Evolutionary conservation across 129 eudicot species (phyloP).

Genomic region (Kitagawia praeruptora): DNA sequence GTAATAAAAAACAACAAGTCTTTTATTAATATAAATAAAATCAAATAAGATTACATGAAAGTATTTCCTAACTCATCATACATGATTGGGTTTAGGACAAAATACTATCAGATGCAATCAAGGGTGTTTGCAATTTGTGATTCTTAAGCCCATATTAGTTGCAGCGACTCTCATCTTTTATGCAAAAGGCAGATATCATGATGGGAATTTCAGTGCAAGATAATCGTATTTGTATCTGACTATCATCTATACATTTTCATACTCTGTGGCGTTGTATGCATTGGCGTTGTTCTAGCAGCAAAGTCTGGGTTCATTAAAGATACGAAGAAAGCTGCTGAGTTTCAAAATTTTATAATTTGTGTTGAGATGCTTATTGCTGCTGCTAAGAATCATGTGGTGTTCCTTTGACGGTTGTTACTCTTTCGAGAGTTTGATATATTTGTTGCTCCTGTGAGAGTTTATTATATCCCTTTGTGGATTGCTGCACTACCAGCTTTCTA

Average conservation of each 20-base stretch:
- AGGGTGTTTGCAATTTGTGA: constrained; percentile 94
- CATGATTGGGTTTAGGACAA: no score
- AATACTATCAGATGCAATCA: constrained; percentile 97
- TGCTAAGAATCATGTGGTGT: no score
- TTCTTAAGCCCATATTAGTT: constrained; percentile 78
- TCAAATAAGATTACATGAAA: no score
- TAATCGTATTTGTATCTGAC: constrained; percentile 87
- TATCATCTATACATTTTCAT: constrained; percentile 75
- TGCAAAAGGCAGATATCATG: constrained; percentile 85
- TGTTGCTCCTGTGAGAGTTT: no score
- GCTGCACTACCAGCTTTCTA: no score
- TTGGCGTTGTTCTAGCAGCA: constrained; percentile 92
- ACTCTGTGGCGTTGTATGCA: constrained; percentile 83
- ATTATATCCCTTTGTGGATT: no score
- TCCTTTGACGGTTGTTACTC: no score
- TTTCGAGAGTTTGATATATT: no score
- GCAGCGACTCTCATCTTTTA: constrained; percentile 64
- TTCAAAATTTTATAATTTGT: constrained; percentile 80
- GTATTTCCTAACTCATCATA: no score
- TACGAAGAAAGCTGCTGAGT: constrained; percentile 79
- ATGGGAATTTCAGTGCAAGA: constrained; percentile 76
- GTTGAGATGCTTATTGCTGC: constrained; percentile 99
- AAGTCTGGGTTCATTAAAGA: constrained; percentile 73
- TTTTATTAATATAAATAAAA: no score
- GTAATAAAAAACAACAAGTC: no score